Evolutionary conservation across 345 rosid species (phyloP).

Genomic region (Lenwebbia sp.): DNA sequence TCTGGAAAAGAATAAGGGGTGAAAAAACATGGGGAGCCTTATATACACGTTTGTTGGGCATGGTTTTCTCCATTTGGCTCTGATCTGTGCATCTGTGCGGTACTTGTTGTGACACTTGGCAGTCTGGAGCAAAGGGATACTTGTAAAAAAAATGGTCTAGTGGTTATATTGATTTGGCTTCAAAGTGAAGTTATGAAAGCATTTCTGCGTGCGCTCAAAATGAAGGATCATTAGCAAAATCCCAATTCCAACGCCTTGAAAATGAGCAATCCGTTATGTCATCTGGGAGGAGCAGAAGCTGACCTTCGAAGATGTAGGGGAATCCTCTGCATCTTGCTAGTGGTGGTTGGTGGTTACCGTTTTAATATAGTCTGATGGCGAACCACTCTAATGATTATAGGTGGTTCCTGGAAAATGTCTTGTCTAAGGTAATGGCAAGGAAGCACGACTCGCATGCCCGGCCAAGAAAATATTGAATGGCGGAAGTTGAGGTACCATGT

Average conservation of each 20-base stretch:
- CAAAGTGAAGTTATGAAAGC: background rate
- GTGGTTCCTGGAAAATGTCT: background rate
- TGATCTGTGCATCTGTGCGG: background rate
- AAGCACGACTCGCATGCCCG: background rate
- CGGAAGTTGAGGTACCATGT: background rate
- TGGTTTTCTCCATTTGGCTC: background rate
- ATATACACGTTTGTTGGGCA: background rate
- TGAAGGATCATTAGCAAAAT: background rate
- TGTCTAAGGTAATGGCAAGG: background rate
- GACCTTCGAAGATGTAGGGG: background rate
- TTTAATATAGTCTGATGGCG: background rate
- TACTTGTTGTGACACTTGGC: background rate
- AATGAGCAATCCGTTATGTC: background rate
- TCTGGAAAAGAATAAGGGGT: background rate
- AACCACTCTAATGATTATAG: background rate
- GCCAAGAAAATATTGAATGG: background rate
- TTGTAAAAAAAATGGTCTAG: background rate
- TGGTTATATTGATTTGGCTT: background rate
- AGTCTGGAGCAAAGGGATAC: background rate
- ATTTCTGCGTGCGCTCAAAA: background rate
- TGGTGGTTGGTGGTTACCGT: background rate
- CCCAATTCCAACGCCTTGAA: background rate
- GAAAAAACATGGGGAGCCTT: background rate
- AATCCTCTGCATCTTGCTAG: background rate
- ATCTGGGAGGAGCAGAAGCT: background rate